A percentile compares a stretch with the other conserved stretches of the same genome.
Evolutionary conservation across 306 rosid genomes (phyloP).

Genomic region (Psophocarpus tetragonolobus): DNA sequence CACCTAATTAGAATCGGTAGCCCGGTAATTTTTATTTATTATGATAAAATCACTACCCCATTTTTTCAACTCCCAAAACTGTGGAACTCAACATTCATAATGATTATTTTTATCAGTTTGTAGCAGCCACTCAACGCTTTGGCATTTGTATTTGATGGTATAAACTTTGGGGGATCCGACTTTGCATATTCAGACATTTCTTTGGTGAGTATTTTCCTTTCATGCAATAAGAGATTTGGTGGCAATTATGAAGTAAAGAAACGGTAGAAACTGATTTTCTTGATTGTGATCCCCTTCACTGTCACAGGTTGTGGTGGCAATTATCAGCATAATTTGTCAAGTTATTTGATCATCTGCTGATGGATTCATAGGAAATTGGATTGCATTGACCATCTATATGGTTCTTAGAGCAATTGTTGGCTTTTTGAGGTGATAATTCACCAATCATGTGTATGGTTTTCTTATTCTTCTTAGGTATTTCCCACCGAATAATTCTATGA

Average conservation of each 20-base stretch:
- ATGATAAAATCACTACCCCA: neutral
- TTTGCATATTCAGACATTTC: constrained; percentile 84
- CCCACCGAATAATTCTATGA: neutral
- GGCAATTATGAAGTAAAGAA: neutral
- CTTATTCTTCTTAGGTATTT: too few relatives aligned
- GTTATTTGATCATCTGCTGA: constrained; percentile 51
- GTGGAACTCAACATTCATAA: constrained; percentile 17
- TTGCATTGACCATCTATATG: constrained; percentile 74
- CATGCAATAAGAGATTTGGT: neutral
- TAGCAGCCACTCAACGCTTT: constrained; percentile 75
- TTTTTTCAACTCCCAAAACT: neutral
- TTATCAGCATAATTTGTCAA: constrained; percentile 62
- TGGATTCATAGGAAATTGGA: constrained; percentile 76
- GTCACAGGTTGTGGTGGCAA: constrained; percentile 69
- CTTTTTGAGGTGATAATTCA: constrained; percentile 54
- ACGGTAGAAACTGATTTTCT: neutral
- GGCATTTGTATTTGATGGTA: constrained; percentile 85
- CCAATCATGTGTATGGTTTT: neutral
- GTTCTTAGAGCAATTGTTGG: constrained; percentile 69
- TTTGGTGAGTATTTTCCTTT: constrained; percentile 55
- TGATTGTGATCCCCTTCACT: constrained; percentile 1
- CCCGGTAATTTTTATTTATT: constrained; percentile 51
- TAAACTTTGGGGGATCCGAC: constrained; percentile 91
- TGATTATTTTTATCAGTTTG: constrained; percentile 54
- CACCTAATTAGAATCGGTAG: constrained; percentile 61